Conservation (phyloP, 2,329 filamentous ascomycete species). For the Nemania bipapillata region DNA sequence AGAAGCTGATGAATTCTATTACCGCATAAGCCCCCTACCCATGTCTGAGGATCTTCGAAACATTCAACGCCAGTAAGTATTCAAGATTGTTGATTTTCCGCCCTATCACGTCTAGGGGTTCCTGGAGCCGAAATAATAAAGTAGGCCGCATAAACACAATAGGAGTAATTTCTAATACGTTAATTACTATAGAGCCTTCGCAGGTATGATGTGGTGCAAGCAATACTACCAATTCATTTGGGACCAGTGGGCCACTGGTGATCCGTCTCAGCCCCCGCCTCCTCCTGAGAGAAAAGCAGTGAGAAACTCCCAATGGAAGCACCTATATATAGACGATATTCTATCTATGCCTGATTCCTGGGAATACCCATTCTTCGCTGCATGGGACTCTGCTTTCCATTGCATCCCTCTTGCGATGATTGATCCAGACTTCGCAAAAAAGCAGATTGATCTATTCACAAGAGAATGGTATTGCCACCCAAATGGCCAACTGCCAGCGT, state of each 20-base stretch:
- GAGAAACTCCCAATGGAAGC: conserved; percentile 90
- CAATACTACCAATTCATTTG: conserved; percentile 97
- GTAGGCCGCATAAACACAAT: neutral
- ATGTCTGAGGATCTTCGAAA: conserved; percentile 94
- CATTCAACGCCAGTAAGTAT: conserved; percentile 78
- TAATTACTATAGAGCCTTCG: conserved; percentile 67
- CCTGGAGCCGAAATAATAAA: neutral
- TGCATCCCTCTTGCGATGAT: conserved; percentile 97
- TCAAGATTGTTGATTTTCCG: neutral
- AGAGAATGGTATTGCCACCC: conserved; percentile 99
- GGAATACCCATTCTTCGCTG: conserved; percentile 98
- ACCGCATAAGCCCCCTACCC: conserved; percentile 87
- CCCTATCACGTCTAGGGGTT: neutral
- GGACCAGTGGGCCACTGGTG: conserved; percentile 97
- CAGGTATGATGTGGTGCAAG: conserved; percentile 99
- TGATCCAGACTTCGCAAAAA: conserved; percentile 97
- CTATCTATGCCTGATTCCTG: conserved; percentile 98
- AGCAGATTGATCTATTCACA: conserved; percentile 94
- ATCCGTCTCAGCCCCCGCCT: conserved; percentile 87
- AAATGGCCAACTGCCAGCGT: conserved; percentile 92
- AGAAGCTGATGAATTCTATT: conserved; percentile 98
- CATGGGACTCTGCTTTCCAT: conserved; percentile 97
- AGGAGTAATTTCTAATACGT: neutral
- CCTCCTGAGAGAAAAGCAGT: conserved; percentile 81
- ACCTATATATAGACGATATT: conserved; percentile 94